Evolutionary conservation across 768 basidiomycete species (phyloP).

Genomic region (Dacryopinax spathularia): DNA sequence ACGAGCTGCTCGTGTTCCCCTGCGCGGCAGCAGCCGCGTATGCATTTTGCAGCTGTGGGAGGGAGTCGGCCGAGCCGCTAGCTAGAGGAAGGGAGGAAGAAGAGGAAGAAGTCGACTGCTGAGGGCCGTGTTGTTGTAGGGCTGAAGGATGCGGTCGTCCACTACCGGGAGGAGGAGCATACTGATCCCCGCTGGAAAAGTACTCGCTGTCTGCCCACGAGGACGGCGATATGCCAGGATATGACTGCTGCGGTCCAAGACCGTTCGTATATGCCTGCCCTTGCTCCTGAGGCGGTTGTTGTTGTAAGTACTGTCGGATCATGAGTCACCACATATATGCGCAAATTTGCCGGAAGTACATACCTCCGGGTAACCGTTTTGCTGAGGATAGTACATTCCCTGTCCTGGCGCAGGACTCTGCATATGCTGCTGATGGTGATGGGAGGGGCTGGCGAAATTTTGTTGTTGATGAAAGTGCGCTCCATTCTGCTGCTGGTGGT

Average conservation of each 20-base stretch:
- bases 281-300: constrained; percentile 19
- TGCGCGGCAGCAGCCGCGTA: not conserved
- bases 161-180: constrained; percentile 13
- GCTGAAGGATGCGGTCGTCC: not conserved
- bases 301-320: constrained; percentile 22
- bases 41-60: not conserved
- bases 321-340: not conserved
- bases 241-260: constrained; percentile 6
- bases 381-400: not conserved
- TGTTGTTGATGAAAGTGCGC: too few relatives aligned
- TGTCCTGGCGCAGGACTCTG: not conserved
- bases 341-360: not conserved
- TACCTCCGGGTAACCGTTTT: not conserved
- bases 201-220: not conserved
- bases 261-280: constrained; percentile 11
- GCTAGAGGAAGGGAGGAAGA: not conserved
- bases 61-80: not conserved
- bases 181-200: not conserved
- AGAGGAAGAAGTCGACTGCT: not conserved
- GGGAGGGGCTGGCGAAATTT: too few relatives aligned
- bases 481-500: not conserved
- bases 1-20: not conserved
- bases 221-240: constrained; percentile 7
- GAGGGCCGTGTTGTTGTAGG: constrained; percentile 6
- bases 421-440: not conserved